Conservation (phyloP, 164 flowering plant genomes). For the Vitis vinifera region ASM3070453v1 NC_081813.1:22544001-22544500, state of each 20-base stretch:
- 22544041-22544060: no score
- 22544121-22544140: no score
- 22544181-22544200: no score
- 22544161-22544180: no score
- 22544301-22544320: slow-evolving; percentile 78
- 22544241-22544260: slow-evolving; percentile 59
- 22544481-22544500: slow-evolving; percentile 56
- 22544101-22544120: no score
- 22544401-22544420: slow-evolving; percentile 73
- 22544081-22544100: no score
- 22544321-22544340: slow-evolving; percentile 64
- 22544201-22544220: no score
- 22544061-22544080: no score
- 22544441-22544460: slow-evolving; percentile 71
- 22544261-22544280: slow-evolving; percentile 55
- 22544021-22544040: no score
- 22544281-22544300: slow-evolving; percentile 52
- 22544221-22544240: slow-evolving; percentile 27
- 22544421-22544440: slow-evolving; percentile 92
- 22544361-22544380: slow-evolving; percentile 97
- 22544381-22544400: slow-evolving; percentile 88
- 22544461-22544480: slow-evolving; percentile 47
- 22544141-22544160: no score
- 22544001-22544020: no score
- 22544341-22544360: slow-evolving; percentile 85